Evolutionary conservation across 1,284 basidiomycete species (phyloP), one percentile per base, ranked within the genome.

Genomic region (Mrakiaceae sp.): DNA sequence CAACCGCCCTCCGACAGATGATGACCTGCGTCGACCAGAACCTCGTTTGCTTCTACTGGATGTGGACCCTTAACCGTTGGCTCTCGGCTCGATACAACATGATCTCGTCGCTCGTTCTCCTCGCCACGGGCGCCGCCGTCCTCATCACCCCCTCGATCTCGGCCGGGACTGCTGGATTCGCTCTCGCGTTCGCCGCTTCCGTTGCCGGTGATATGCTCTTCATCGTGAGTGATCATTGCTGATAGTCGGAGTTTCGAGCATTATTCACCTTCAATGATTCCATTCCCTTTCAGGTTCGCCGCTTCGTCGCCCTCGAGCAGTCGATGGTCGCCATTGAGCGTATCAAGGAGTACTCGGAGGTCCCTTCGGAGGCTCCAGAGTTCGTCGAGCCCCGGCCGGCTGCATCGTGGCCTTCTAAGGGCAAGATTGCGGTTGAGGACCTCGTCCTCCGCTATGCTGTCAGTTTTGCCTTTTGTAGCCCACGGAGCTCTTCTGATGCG

Each of bases 291-390:
- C 63, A 79, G 77, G 79, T 85, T 46, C 81, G 85, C 50, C 81
- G 85, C 57, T 88, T 87, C 69, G 90, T 94, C 60, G 85, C 88
- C 53, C 79, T 96, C 16, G 92, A 96, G 73, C 90, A 96, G 74
- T 87, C 86, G 27, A 92, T 96, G 90, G 91, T 96, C 67, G 90
- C 90, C 12, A 79, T 97, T 58, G 94, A 97, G 75, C 86, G 93
- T 54, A 83, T 96, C 72, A 90, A 90, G 73, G 90, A 92, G 73
- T 95, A 91, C 74, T 87, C 88, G 2, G 88, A 92, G 70, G 77
- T 96, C 39, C 75, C 44, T 16, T 81, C 82, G 56, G 90, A 94
- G 77, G 81, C 85, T 10, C 80, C 88, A 2, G 90, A 94, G 74
- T 87, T 86, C 70, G 74, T 89, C 49, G 90, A 95, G 67, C 90